These are phyloP conservation scores for Fraxinus greggii DNA, from an alignment of 305 asterid species.

Conservation along the genomic window DNA sequence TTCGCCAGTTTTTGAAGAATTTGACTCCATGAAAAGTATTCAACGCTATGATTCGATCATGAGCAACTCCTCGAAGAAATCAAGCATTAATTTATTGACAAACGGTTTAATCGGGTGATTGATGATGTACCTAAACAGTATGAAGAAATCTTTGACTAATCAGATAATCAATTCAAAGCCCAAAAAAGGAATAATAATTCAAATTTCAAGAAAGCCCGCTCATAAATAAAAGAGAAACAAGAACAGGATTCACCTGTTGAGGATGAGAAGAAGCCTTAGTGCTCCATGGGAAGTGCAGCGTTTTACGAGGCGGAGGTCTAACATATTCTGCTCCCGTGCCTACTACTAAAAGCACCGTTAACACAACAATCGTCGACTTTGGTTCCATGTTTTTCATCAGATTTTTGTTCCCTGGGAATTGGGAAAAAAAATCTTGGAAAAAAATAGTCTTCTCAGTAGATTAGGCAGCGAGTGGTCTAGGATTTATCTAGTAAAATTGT, in stretches of 20 bases:
- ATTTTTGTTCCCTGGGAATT: neutral
- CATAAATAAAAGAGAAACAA: neutral
- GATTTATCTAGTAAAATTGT: neutral
- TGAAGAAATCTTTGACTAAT: neutral
- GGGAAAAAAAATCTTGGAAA: neutral
- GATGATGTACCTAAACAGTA: neutral
- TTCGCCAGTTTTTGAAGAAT: neutral
- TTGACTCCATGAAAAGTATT: neutral
- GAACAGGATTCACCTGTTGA: conserved; percentile 54
- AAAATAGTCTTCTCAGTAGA: neutral
- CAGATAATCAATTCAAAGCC: neutral
- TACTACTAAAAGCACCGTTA: conserved; percentile 12
- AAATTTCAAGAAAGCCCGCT: neutral
- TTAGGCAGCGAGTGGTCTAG: neutral
- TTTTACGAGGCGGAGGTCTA: conserved; percentile 73
- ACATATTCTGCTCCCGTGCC: conserved; percentile 43
- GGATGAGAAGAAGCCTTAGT: conserved; percentile 51
- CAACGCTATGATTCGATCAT: neutral
- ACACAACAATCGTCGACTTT: conserved; percentile 10
- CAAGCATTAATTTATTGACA: neutral
- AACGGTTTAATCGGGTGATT: neutral
- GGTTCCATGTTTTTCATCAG: conserved; percentile 23
- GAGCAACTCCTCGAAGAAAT: neutral
- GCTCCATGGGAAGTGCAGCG: conserved; percentile 50
- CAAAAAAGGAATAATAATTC: neutral